Base-by-base conservation (phyloP, 1,284 basidiomycete species). In the Boletellus dicymbophilus region DNA sequence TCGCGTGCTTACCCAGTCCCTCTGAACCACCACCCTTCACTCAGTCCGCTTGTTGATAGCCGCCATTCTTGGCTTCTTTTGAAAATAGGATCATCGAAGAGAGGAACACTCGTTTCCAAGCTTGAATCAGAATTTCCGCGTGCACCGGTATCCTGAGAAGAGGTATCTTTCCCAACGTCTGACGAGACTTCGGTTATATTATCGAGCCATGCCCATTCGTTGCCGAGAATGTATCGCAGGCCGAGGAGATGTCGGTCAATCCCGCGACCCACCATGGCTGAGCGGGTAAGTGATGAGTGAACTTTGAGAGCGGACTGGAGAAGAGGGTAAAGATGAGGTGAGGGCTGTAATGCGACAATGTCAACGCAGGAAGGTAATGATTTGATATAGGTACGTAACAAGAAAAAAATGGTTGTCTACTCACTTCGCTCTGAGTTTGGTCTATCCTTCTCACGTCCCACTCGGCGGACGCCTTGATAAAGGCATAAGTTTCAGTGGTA, bases 201-300 rank as follows among this genome's bases (percentile, higher is more conserved):
- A 42, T 66, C 66, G 2, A 67, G 55, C 61, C 65, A 67, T 16
- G 65, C 67, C 45, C 69, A 64, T 28, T 70, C 70, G 13, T 62
- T 53, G 22, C 68, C 66, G 22, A 94, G 73, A 70, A 91, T 77
- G 37, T 88, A 80, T 33, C 81, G 84, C 47, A 98, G 77, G 6
- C 94, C 95, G 56, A 97, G 85, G 27, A 98, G 76, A 70, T 98
- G 95, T 21, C 96, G 83, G 65, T 99, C 96, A 55, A 93, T 88
- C 10, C 94, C 96, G 53, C 84, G 82, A 13, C 96, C 96, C 0
- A 84, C 84, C 28, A 90, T 87, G 1, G 91, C 88, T 53, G 88
- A 84, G 44, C 88, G 85, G 6, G 93, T 94, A 44, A 92, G 83
- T 1, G 72, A 70, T 38, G 81, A 84, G 65, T 98, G 96, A 1